These are phyloP conservation scores for Pistacia atlantica DNA, from an alignment of 345 rosid genomes.

Conservation along the genomic window DNA sequence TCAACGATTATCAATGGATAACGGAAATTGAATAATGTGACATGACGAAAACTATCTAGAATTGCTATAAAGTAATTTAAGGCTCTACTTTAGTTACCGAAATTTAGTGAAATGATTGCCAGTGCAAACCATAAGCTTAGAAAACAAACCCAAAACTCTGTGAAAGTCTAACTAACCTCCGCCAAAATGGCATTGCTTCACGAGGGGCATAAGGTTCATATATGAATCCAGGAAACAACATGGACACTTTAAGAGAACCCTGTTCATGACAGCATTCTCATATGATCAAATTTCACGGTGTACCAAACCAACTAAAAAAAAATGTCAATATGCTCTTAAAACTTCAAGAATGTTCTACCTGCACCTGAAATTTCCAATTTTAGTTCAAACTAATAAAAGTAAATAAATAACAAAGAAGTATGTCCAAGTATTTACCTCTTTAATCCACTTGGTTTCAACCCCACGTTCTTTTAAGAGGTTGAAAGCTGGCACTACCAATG, in stretches of 20 bases:
- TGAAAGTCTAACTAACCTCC: constrained; percentile 52
- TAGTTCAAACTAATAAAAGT: too few relatives aligned
- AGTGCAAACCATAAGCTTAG: too few relatives aligned
- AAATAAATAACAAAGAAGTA: too few relatives aligned
- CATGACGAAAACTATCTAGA: background rate
- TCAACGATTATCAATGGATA: background rate
- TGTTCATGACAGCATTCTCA: constrained; percentile 32
- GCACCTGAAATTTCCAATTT: too few relatives aligned
- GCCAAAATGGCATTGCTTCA: constrained; percentile 74
- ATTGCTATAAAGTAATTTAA: constrained; percentile 1
- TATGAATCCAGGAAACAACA: constrained; percentile 88
- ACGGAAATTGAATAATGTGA: constrained; percentile 2
- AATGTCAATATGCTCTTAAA: too few relatives aligned
- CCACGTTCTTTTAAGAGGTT: constrained; percentile 72
- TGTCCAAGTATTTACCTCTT: constrained; percentile 72
- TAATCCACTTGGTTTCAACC: constrained; percentile 69
- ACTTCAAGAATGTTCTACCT: too few relatives aligned
- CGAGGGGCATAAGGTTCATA: constrained; percentile 78
- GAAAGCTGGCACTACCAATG: constrained; percentile 79
- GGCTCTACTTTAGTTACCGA: background rate
- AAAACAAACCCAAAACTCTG: background rate
- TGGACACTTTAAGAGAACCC: constrained; percentile 68
- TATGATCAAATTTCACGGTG: too few relatives aligned
- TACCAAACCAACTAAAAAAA: too few relatives aligned
- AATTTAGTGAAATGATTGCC: background rate